Percentiles rank a stretch among this genome's conserved stretches.
Conservation (phyloP, 169 alveolate genomes). For the Cryptosporidium viatorum region DNA sequence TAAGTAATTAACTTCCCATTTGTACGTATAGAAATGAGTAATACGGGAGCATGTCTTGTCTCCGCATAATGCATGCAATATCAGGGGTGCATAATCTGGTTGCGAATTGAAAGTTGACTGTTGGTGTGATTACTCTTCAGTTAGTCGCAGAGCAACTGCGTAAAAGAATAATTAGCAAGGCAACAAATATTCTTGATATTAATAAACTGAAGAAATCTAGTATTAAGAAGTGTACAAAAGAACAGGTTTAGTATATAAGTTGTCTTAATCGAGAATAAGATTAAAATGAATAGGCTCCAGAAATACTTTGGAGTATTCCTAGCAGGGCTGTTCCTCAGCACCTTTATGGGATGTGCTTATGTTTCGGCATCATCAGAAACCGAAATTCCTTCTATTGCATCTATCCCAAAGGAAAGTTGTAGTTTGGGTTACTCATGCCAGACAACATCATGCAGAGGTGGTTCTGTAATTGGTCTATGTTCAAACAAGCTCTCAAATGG, state of each 20-base stretch:
- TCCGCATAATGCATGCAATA: constrained; percentile 69
- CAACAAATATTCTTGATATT: constrained; percentile 24
- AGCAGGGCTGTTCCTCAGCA: constrained; percentile 2
- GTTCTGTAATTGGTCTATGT: constrained; percentile 59
- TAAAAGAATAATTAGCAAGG: constrained; percentile 26
- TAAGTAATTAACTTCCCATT: constrained; percentile 3
- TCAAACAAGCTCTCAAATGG: constrained; percentile 7
- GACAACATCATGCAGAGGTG: constrained; percentile 51
- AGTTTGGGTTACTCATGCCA: constrained; percentile 56
- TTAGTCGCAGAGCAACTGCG: constrained; percentile 56
- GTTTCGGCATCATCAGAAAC: neutral
- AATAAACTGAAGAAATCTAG: constrained; percentile 11
- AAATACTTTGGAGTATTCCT: constrained; percentile 13
- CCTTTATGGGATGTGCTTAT: neutral
- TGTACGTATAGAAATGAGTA: constrained; percentile 21
- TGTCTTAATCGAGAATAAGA: neutral
- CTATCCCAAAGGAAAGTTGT: constrained; percentile 42
- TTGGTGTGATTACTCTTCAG: constrained; percentile 65
- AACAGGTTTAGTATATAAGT: constrained; percentile 6
- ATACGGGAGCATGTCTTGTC: constrained; percentile 54
- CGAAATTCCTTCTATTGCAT: constrained; percentile 17
- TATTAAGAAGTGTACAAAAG: neutral
- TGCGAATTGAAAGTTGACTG: constrained; percentile 4
- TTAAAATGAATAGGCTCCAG: constrained; percentile 35
- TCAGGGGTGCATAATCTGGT: constrained; percentile 71